Conservation (phyloP, 768 basidiomycete species). For the Peribolospora baueri region DNA sequence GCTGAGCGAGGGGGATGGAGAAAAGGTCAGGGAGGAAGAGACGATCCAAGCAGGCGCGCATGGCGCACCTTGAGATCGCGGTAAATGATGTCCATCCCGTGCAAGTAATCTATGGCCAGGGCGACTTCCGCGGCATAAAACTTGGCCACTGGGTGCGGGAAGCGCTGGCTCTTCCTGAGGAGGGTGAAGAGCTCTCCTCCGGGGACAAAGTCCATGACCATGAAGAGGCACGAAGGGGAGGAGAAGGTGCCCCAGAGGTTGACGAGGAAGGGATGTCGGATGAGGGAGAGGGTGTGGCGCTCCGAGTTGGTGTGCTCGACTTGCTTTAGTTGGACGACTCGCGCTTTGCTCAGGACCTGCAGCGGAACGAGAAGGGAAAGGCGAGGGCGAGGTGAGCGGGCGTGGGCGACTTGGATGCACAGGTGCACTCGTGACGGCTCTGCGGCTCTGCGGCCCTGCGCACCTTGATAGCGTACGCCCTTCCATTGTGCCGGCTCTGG, state of each 20-base stretch:
- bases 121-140: constrained; percentile 95
- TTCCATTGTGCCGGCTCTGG: constrained; percentile 24
- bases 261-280: constrained; percentile 88
- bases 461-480: constrained; percentile 66
- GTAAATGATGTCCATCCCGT: constrained; percentile 94
- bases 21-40: too few relatives aligned
- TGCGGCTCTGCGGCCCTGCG: constrained; percentile 20
- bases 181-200: constrained; percentile 96
- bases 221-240: constrained; percentile 88
- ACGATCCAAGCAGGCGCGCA: too few relatives aligned
- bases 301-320: constrained; percentile 97
- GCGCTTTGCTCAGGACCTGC: constrained; percentile 15
- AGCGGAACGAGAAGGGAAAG: too few relatives aligned
- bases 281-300: constrained; percentile 61
- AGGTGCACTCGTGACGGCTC: not conserved
- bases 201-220: constrained; percentile 45
- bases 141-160: constrained; percentile 89
- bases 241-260: constrained; percentile 84
- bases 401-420: not conserved
- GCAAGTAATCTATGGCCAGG: constrained; percentile 81
- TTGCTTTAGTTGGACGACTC: constrained; percentile 45
- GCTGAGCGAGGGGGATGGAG: constrained; percentile 12
- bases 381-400: too few relatives aligned
- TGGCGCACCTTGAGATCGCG: constrained; percentile 71
- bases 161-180: constrained; percentile 45